These are phyloP conservation scores for Apiospora sp. DNA, from an alignment of 2,329 filamentous ascomycete species.

Conservation along the genomic window DNA sequence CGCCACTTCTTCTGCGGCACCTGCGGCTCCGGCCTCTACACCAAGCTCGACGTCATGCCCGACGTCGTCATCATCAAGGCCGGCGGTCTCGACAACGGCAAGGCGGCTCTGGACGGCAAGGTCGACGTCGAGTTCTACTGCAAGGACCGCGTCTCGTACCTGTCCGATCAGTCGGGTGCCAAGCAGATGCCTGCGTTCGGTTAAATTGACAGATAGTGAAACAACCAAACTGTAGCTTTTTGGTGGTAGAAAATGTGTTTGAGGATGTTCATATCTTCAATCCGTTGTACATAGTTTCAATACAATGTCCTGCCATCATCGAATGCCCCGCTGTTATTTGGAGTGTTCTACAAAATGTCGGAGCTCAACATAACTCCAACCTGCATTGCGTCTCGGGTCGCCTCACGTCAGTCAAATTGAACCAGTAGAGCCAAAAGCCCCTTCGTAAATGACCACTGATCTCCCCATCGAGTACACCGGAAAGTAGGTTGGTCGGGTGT, in stretches of 20 bases:
- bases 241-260: neutral
- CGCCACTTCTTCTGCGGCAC: slow-evolving; percentile 62
- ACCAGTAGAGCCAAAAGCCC: neutral
- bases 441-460: neutral
- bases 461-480: too few relatives aligned
- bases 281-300: neutral
- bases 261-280: neutral
- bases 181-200: slow-evolving; percentile 2
- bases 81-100: slow-evolving; percentile 58
- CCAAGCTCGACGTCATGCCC: slow-evolving; percentile 61
- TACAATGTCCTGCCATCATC: neutral
- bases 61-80: slow-evolving; percentile 59
- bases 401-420: neutral
- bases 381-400: neutral
- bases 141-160: slow-evolving; percentile 56
- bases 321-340: neutral
- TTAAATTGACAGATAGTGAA: neutral
- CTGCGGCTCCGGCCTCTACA: slow-evolving; percentile 61
- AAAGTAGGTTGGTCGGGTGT: neutral
- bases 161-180: slow-evolving; percentile 31
- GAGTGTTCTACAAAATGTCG: neutral
- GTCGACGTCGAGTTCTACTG: slow-evolving; percentile 61
- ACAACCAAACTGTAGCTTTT: neutral
- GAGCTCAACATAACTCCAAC: neutral
- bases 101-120: slow-evolving; percentile 50